Base-by-base conservation (phyloP, 1,139 yeast species). In the Geotrichum aggregatum region DNA sequence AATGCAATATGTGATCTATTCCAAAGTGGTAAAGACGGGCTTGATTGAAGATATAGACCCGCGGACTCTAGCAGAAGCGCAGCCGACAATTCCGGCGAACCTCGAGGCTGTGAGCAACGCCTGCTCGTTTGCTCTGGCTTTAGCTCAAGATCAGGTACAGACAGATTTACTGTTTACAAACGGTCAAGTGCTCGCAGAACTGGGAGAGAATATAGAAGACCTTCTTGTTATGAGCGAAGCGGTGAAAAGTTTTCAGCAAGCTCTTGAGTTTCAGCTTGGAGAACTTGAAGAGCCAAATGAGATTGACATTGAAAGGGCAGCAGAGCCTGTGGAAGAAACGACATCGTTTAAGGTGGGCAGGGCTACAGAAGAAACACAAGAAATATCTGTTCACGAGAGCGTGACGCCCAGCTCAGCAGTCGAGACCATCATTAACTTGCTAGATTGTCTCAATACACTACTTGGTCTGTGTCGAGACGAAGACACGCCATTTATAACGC, bases 131-230 rank as follows among this genome's bases (percentile, higher is more conserved):
- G 62, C 59, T 39, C 40, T 57, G 35, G 31, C 30, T 46, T 49
- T 14, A 52, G 42, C n/a, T 31, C 56, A 54, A 2, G 46, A 35
- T 14, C 55, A 52, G 13, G 16, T 35, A 21, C 38, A 52, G 36
- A 55, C 54, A n/a, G 68, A 65, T 49, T 54, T 62, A 50, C 48
- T 60, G 41, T 63, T 60, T 54, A 65, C 65, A 39, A 61, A 58
- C 52, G 67, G 60, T 0, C 68, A 64, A 55, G 64, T 61, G 2
- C 50, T 63, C 40, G 56, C 57, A 3, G 66, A 64, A 33, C 56
- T 58, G 1, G 67, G 65, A 4, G 67, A 64, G 41, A 65, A 63
- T 33, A 31, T 40, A 3, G 63, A 61, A 16, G 49, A 55, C 16
- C 36, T 50, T 30, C 54, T 46, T 21, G 49, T 47, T 44, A 54